phyloP scores from a whole-genome alignment of 2,329 filamentous ascomycete species.

The Botrytis medusae region DNA sequence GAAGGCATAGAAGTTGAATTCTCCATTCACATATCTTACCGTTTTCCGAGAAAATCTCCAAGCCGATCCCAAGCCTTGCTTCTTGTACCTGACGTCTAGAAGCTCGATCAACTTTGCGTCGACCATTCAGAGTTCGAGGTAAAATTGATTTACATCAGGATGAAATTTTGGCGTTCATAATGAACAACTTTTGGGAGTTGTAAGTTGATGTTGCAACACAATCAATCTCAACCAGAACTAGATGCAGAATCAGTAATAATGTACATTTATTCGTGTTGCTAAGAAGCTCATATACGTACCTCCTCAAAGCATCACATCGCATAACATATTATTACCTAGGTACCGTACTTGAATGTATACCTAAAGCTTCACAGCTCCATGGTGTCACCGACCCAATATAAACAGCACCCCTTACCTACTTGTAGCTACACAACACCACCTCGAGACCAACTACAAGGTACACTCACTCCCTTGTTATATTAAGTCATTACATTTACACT shows the following conservation, averaged over 20 bases:
- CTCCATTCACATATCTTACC: conserved; percentile 21
- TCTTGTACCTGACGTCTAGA: conserved; percentile 22
- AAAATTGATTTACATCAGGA: not conserved
- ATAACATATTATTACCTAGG: not conserved
- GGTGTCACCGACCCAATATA: not conserved
- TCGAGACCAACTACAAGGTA: not conserved
- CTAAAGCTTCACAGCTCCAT: not conserved
- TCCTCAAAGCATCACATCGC: not conserved
- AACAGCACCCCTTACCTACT: not conserved
- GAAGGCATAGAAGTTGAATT: not conserved
- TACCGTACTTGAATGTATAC: not conserved
- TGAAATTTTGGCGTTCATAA: not conserved
- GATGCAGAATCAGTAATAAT: not conserved
- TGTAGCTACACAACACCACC: not conserved
- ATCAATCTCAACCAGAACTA: not conserved
- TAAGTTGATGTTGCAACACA: not conserved
- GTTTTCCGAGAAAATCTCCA: conserved; percentile 6
- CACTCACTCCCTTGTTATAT: too few relatives aligned
- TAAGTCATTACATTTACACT: too few relatives aligned
- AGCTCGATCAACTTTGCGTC: not conserved
- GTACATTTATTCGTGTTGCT: not conserved
- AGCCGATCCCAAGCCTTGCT: conserved; percentile 12
- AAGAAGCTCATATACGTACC: not conserved
- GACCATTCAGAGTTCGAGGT: conserved; percentile 14
- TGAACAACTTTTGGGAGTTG: not conserved